phyloP scores from a whole-genome alignment of 768 basidiomycete species.

The Coprinellus micaceus region DNA sequence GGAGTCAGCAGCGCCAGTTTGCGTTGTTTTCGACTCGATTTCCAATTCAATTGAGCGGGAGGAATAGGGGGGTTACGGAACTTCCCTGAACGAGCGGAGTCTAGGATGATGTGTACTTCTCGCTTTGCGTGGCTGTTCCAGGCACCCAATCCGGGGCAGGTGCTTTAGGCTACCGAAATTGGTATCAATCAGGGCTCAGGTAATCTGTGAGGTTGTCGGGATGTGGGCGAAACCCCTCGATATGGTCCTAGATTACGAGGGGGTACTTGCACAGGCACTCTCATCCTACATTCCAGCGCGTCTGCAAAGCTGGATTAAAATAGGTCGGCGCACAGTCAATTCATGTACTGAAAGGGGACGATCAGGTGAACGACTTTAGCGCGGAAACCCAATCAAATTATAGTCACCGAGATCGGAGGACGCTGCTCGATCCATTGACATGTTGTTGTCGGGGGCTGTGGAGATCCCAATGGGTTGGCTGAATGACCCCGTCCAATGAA shows the following conservation, averaged over 20 bases:
- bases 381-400: neutral
- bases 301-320: neutral
- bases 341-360: neutral
- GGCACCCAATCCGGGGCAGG: conserved; percentile 2
- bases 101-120: neutral
- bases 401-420: neutral
- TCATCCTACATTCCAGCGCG: too few relatives aligned
- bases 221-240: neutral
- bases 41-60: neutral
- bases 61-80: neutral
- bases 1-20: too few relatives aligned
- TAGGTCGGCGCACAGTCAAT: neutral
- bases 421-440: neutral
- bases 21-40: neutral
- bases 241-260: neutral
- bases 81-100: conserved; percentile 8
- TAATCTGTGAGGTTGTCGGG: neutral
- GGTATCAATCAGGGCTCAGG: conserved; percentile 1
- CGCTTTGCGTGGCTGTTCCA: conserved; percentile 9
- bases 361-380: conserved; percentile 1
- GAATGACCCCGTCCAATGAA: neutral
- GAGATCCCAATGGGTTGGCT: neutral
- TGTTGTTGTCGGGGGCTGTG: conserved; percentile 11
- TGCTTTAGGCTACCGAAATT: neutral
- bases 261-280: neutral